Percentiles rank a stretch among this genome's conserved stretches.
phyloP scores from a whole-genome alignment of 371 early-diverging fungal genomes.

The Circinella minor region DNA sequence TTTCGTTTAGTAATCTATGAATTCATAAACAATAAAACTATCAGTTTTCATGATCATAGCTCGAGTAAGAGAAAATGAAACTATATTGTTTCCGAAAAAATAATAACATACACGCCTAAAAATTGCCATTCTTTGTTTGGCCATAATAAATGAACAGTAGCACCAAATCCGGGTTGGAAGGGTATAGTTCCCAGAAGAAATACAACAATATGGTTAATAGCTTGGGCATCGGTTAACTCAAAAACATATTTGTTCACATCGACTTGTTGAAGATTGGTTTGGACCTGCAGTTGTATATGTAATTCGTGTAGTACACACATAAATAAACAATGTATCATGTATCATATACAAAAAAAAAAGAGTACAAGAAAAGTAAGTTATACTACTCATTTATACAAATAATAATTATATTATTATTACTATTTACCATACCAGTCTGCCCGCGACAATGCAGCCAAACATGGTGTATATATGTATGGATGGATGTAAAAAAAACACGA shows the following conservation, averaged over 20 bases:
- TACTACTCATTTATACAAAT: background rate
- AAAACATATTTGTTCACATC: constrained; percentile 82
- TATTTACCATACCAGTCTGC: constrained; percentile 66
- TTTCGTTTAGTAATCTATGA: constrained; percentile 79
- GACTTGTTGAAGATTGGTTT: constrained; percentile 90
- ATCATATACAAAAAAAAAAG: background rate
- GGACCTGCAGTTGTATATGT: constrained; percentile 61
- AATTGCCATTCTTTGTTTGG: constrained; percentile 85
- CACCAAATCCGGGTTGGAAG: constrained; percentile 84
- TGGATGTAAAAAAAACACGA: background rate
- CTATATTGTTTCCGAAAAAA: background rate
- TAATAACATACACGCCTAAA: constrained; percentile 69
- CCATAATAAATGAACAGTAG: constrained; percentile 92
- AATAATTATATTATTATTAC: background rate
- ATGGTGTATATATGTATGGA: constrained; percentile 39
- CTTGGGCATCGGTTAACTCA: constrained; percentile 78
- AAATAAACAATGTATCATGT: background rate
- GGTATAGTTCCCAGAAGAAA: constrained; percentile 86
- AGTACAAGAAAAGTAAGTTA: background rate
- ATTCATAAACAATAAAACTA: background rate
- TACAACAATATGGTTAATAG: constrained; percentile 92
- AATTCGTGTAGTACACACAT: too few relatives aligned
- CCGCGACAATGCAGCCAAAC: constrained; percentile 92
- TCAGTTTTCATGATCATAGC: too few relatives aligned
- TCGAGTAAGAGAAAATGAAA: too few relatives aligned